Base-by-base conservation (phyloP, 179 eudicot genomes). In the Nepenthes alata region DNA sequence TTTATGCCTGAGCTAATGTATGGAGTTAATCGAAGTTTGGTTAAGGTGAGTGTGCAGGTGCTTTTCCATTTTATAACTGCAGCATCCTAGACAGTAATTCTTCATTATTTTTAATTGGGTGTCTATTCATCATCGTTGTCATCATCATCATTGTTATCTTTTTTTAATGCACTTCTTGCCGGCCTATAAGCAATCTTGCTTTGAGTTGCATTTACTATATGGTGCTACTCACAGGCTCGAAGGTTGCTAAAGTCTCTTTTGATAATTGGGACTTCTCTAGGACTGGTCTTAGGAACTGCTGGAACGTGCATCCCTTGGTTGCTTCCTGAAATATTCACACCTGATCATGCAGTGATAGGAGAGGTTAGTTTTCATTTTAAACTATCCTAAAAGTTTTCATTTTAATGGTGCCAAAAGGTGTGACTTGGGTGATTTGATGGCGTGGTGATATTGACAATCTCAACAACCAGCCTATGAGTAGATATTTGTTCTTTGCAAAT, bases 1-100 rank as follows among this genome's bases (percentile, higher is more conserved):
- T 94, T 87, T 74, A 83, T 94, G 97, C 99, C 99, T 9, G 97
- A 90, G 83, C 73, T 94, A 64, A 60, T 94, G 53, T 85, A 85
- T 66, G 99, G 97, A 70, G 83, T 72, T 44, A 80, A 87, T 60
- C 84, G 87, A 69, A 90, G 78, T 73, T 70, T 85, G 52, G 68
- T 64, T 13, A 85, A 89, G 95, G 98, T 90, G 75, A 66, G 52
- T 14, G 53, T 3, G 49, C 59, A 37, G 34, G 35, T 12, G 39
- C 35, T 10, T 14, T 41, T 41, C 8, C 25, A 25, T 25, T 25
- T 7, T 41, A 4, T 41, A 41, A 7, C 45, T 41, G 25, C 25
- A 25, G 25, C 25, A 25, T 25, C 25, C 25, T 25, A 25, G 25
- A 25, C 25, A 25, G 25, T 25, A 25, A 25, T 25, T 25, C 25